A percentile compares a stretch with the other conserved stretches of the same genome.
These are phyloP conservation scores for Debaryomycetaceae sp. DNA, from an alignment of 1,139 yeast genomes.

Conservation along the genomic window DNA sequence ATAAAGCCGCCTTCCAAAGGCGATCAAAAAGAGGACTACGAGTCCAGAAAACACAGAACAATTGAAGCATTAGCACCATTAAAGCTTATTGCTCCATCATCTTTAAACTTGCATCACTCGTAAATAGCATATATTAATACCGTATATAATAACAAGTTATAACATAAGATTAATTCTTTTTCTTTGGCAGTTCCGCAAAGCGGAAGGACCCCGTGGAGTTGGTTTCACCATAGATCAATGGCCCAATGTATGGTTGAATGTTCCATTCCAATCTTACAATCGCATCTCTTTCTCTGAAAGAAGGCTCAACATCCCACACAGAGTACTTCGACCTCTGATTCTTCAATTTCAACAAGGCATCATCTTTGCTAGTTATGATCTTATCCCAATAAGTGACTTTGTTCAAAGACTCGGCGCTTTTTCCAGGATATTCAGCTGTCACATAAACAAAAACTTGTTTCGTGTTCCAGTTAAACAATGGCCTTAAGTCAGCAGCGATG, in stretches of 20 bases:
- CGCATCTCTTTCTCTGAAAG: constrained; percentile 68
- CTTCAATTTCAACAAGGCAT: constrained; percentile 53
- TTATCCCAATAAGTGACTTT: constrained; percentile 90
- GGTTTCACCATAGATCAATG: constrained; percentile 67
- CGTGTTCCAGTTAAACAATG: constrained; percentile 94
- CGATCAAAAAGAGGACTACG: constrained; percentile 15
- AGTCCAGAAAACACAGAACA: constrained; percentile 20
- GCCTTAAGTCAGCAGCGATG: constrained; percentile 58
- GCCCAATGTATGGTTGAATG: constrained; percentile 87
- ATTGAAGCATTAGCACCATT: constrained; percentile 10
- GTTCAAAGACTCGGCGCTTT: constrained; percentile 47
- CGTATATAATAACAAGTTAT: constrained; percentile 3
- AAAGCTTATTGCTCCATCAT: background rate
- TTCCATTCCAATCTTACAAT: constrained; percentile 80
- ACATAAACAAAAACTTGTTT: constrained; percentile 89
- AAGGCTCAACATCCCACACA: constrained; percentile 80
- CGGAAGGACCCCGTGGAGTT: constrained; percentile 21
- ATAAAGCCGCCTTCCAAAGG: constrained; percentile 18
- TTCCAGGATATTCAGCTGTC: constrained; percentile 84
- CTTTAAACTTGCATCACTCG: background rate
- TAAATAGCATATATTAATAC: constrained; percentile 6
- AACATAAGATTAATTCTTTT: constrained; percentile 9
- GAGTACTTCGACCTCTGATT: constrained; percentile 71
- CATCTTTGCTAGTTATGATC: constrained; percentile 57
- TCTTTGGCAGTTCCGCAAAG: constrained; percentile 19